Evolutionary conservation across 176 grass and related monocot genomes (phyloP).

Genomic region (Rhynchospora breviuscula): DNA sequence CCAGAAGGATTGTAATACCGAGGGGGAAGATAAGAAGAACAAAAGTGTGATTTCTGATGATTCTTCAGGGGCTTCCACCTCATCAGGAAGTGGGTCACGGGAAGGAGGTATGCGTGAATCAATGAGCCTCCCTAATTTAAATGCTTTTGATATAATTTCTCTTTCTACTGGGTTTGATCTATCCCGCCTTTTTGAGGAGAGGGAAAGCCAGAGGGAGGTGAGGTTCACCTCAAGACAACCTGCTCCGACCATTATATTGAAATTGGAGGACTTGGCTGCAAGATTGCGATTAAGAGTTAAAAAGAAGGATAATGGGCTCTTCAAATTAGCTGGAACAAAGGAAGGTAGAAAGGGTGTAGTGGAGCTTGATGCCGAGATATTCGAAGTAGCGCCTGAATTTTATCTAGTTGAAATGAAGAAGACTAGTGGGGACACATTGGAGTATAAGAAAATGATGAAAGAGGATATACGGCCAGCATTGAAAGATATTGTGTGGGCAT

Average conservation of each 20-base stretch:
- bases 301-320: slow-evolving; percentile 67
- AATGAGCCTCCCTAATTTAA: slow-evolving; percentile 53
- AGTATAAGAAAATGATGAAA: slow-evolving; percentile 69
- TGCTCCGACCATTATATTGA: slow-evolving; percentile 42
- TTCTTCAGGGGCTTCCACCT: slow-evolving; percentile 4
- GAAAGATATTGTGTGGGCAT: slow-evolving; percentile 84
- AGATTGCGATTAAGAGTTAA: slow-evolving; percentile 54
- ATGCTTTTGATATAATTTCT: slow-evolving; percentile 93
- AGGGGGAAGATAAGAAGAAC: slow-evolving; percentile 25
- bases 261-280: slow-evolving; percentile 61
- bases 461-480: slow-evolving; percentile 80
- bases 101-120: slow-evolving; percentile 42
- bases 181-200: slow-evolving; percentile 69
- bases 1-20: slow-evolving; percentile 35
- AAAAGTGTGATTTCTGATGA: slow-evolving; percentile 15
- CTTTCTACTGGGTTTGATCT: slow-evolving; percentile 75
- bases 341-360: slow-evolving; percentile 85
- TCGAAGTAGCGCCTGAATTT: slow-evolving; percentile 64
- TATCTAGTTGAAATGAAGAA: slow-evolving; percentile 85
- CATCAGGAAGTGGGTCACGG: slow-evolving; percentile 1
- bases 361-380: slow-evolving; percentile 70
- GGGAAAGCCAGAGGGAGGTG: slow-evolving; percentile 39
- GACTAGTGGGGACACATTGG: slow-evolving; percentile 65
- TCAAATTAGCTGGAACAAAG: slow-evolving; percentile 50
- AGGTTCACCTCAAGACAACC: slow-evolving; percentile 69